Conservation (phyloP, 352 stramenopile genomes). For the Halophytophthora batemanensis region DNA sequence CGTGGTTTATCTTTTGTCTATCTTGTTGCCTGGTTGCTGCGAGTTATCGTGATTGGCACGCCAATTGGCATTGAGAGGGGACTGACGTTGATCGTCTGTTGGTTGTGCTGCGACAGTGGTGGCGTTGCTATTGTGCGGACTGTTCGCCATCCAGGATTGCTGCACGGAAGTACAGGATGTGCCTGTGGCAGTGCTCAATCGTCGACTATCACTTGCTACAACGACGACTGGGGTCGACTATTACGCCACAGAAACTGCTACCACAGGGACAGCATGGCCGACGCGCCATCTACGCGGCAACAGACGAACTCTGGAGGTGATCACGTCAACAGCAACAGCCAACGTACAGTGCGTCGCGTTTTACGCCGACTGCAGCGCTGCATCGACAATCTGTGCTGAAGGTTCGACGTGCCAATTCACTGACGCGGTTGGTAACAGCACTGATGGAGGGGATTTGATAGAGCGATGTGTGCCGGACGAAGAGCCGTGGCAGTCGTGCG, state of each 20-base stretch:
- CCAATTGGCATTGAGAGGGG: conserved; percentile 3
- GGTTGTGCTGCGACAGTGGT: conserved; percentile 24
- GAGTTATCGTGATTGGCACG: neutral
- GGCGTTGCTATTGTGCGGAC: conserved; percentile 32
- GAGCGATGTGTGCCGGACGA: conserved; percentile 21
- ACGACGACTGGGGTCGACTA: neutral
- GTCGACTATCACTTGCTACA: conserved; percentile 9
- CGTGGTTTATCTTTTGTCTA: too few relatives aligned
- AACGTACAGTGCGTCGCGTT: conserved; percentile 19
- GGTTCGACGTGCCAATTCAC: conserved; percentile 27
- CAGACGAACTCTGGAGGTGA: conserved; percentile 5
- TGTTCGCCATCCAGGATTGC: conserved; percentile 45
- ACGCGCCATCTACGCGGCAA: conserved; percentile 5
- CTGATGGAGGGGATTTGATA: neutral
- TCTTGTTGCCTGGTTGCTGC: conserved; percentile 4
- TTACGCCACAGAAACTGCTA: neutral
- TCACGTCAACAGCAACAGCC: neutral
- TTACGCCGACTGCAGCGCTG: conserved; percentile 21
- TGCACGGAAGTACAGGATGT: conserved; percentile 27
- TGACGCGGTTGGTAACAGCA: neutral
- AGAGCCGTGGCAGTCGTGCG: conserved; percentile 4
- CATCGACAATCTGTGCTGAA: conserved; percentile 25
- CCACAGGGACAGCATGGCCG: neutral
- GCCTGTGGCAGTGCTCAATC: conserved; percentile 15
- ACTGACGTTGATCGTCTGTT: conserved; percentile 7